Base-by-base conservation (phyloP, 768 basidiomycete genomes). In the Psilocybe sp. region DNA sequence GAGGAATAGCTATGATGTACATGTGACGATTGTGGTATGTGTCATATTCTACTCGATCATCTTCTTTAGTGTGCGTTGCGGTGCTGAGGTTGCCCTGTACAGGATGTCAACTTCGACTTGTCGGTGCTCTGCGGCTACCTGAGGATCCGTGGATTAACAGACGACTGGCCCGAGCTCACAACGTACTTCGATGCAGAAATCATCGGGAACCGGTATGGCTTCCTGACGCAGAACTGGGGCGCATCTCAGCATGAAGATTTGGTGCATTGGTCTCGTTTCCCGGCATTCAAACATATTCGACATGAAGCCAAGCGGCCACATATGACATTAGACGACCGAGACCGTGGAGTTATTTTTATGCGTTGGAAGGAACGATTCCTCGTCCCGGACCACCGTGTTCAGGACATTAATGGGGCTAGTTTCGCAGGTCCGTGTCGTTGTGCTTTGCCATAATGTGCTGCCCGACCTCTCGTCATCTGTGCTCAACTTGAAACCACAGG, bases 101-200 rank as follows among this genome's bases (percentile, higher is more conserved):
- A 94, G 92, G 91, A 96, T 56, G 92, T 97, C 60, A 89, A 96
- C 66, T 88, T 97, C 59, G 69, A 84, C 2, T 82, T 85, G 12
- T 93, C 94, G 0, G 87, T 84, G 53, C 75, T 98, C 13, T 92
- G 87, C 58, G 96, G 96, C 16, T 96, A 95, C 65, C 84, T 98
- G 36, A 85, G 89, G 51, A 98, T 98, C 64, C 86, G 87, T 14
- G 92, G 92, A 23, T 72, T 98, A 44, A 98, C 95, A 36, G 85
- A 95, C 57, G 89, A 96, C 61, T 94, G 92, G 81, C 95, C 95
- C 13, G 90, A 95, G 66, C 79, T 98, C 37, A 97, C 94, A 5
- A 98, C 95, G 2, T 97, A 93, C 63, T 98, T 98, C 67, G 92
- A 94, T 61, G 95, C 94, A 42, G 92, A 98, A 67, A 92, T 98